Base-by-base conservation (phyloP, 208 protist species). In the Trypanosoma caninum region DNA sequence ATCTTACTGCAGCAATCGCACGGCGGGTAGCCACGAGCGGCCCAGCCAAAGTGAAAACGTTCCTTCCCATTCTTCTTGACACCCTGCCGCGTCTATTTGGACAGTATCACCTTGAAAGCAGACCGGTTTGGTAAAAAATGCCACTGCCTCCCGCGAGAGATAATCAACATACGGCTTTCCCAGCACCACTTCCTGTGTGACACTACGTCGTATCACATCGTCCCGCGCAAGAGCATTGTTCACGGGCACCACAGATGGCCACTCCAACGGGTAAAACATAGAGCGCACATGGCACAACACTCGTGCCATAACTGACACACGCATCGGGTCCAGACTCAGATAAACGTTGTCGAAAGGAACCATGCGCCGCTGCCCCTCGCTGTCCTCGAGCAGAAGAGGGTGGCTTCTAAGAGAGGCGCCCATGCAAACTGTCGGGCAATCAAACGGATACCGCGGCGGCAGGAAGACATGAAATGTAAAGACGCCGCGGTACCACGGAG, bases 401-500 rank as follows among this genome's bases (percentile, higher is more conserved):
- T 91, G 84, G 48, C 84, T 91, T 35, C 46, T 65, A 31, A 87
- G 59, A 11, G 70, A 63, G 3, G 28, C 48, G 0, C 65, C 57
- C 33, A 87, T 68, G 57, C 80, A 65, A 8, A 89, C 66, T n/a
- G 67, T 52, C 14, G 84, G 81, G 6, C 65, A 72, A 65, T 84
- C 84, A 35, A 87, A 86, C 0, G 84, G 84, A 57, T 91, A 88
- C 34, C 73, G 71, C 20, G 69, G 57, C 33, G 84, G 84, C 28
- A 89, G 70, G 42, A 65, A 60, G 16, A 83, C 76, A 35, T 68
- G 63, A 40, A 91, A 88, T 20, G 65, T 41, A 25, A 91, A 88
- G 63, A 73, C 74, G 37, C 78, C 84, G 51, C 74, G 51, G 61
- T 77, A 78, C 84, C 84, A 91, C 56, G 84, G 84, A 2, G 81